Percentiles rank a stretch among this genome's conserved stretches.
Evolutionary conservation across 108 stramenopile genomes (phyloP).

Genomic region (Cyclotella cryptica): DNA sequence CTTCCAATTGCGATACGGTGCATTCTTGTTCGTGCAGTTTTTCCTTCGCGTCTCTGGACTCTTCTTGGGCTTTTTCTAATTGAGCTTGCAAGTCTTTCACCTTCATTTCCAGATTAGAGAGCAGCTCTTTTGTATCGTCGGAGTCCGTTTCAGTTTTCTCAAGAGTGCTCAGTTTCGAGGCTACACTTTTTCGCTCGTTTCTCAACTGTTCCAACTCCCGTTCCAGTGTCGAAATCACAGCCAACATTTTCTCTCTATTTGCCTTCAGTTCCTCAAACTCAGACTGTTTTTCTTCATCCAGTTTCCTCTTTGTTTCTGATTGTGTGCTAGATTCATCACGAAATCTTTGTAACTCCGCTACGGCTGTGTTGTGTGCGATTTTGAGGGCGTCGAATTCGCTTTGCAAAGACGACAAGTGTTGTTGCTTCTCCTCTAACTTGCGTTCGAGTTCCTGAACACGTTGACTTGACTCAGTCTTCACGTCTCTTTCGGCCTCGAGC

Average conservation of each 20-base stretch:
- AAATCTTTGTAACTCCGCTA: neutral
- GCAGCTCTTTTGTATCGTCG: neutral
- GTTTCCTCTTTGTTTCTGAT: constrained; percentile 13
- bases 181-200: constrained; percentile 4
- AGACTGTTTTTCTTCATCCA: constrained; percentile 24
- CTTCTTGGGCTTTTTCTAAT: constrained; percentile 4
- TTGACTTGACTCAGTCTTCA: constrained; percentile 3
- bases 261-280: constrained; percentile 22
- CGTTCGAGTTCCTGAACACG: constrained; percentile 12
- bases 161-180: constrained; percentile 1
- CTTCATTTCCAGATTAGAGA: constrained; percentile 10
- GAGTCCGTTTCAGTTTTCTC: constrained; percentile 19
- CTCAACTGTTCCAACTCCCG: constrained; percentile 18
- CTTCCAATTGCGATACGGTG: constrained; percentile 1
- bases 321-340: constrained; percentile 1
- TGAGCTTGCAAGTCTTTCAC: constrained; percentile 8
- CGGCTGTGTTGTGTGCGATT: neutral
- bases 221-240: constrained; percentile 11
- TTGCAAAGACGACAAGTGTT: neutral
- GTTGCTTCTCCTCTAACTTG: constrained; percentile 20
- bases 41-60: neutral
- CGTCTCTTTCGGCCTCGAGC: constrained; percentile 9
- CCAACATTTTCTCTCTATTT: constrained; percentile 24
- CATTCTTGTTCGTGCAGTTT: constrained; percentile 5
- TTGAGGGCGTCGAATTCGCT: constrained; percentile 19